Base-by-base conservation (phyloP, 2,329 filamentous ascomycete genomes). In the Cytospora piceae region DNA sequence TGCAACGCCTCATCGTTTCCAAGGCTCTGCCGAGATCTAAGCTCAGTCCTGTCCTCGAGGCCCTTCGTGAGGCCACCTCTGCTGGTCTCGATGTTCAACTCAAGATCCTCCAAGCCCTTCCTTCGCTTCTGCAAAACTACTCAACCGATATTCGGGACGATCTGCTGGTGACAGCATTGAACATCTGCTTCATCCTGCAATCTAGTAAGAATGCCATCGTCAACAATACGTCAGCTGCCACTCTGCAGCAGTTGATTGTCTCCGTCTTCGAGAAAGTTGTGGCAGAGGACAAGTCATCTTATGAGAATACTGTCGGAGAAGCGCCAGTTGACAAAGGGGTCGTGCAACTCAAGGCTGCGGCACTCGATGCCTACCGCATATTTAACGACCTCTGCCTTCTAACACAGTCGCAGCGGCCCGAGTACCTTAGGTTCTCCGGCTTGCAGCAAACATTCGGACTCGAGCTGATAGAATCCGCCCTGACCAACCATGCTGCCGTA, bases 151-250 rank as follows among this genome's bases (percentile, higher is more conserved):
- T 99, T 46, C 88, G 90, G 67, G 93, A 91, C 2, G 90, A 94
- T 67, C 81, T 96, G 39, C 83, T 99, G 49, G 90, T 93, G 32
- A 92, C 87, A 12, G 87, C 92, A 0, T 79, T 99, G 70, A 94
- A 96, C 74, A 92, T 97, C 74, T 98, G 95, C 78, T 95, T 95
- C 67, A 90, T 92, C 59, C 79, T 99, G 58, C 94, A 98, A 77
- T 90, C 88, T 64, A 95, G 91, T 77, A 98, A 97, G 79, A 96
- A 94, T 79, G 88, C 90, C 31, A 93, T 96, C 60, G 93, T 99
- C 71, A 96, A 94, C 74, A 96, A 96, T 72, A 98, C 96, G 1
- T 95, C 95, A 12, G 93, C 94, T 31, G 95, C 95, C n/a, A 98
- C 95, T 2, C 81, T 99, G 62, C 94, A 97, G 77, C 95, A 98